phyloP scores from a whole-genome alignment of 106 monocot genomes.

The Triglochin maritima region DNA sequence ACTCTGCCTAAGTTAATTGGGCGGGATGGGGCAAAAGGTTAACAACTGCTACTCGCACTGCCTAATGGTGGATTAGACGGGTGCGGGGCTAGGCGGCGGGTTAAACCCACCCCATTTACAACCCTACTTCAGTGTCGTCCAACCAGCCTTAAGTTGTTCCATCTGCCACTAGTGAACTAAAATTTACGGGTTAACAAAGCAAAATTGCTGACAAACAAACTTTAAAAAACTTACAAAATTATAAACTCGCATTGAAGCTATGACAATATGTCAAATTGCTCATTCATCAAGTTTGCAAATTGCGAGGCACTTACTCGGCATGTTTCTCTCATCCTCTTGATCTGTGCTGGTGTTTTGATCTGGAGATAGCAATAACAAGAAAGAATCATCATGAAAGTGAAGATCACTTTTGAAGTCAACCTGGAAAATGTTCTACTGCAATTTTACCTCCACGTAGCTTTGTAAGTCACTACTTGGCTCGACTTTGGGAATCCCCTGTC shows the following conservation, averaged over 20 bases:
- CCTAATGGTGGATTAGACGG: no score
- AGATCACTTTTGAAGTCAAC: no score
- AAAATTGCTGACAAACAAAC: not conserved
- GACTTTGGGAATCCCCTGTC: conserved; percentile 89
- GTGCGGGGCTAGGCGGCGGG: no score
- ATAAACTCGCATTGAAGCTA: not conserved
- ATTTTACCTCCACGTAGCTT: conserved; percentile 74
- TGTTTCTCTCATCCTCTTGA: conserved; percentile 92
- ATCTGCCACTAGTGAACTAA: not conserved
- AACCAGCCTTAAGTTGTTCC: no score
- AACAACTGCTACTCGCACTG: no score
- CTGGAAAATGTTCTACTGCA: not conserved
- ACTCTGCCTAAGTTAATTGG: no score
- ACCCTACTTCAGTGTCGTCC: no score
- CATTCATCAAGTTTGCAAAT: not conserved
- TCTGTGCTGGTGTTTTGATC: conserved; percentile 93
- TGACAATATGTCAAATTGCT: not conserved
- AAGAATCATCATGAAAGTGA: not conserved
- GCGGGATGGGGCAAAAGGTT: no score
- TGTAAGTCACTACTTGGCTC: conserved; percentile 90
- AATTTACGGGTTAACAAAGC: not conserved
- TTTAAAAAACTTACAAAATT: not conserved
- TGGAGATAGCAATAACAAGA: conserved; percentile 15
- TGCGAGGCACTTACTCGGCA: conserved; percentile 65
- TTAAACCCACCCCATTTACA: no score